Evolutionary conservation across 2,329 filamentous ascomycete genomes (phyloP), one percentile per base, ranked within the genome.

Genomic region (Xylariaceae sp.): DNA sequence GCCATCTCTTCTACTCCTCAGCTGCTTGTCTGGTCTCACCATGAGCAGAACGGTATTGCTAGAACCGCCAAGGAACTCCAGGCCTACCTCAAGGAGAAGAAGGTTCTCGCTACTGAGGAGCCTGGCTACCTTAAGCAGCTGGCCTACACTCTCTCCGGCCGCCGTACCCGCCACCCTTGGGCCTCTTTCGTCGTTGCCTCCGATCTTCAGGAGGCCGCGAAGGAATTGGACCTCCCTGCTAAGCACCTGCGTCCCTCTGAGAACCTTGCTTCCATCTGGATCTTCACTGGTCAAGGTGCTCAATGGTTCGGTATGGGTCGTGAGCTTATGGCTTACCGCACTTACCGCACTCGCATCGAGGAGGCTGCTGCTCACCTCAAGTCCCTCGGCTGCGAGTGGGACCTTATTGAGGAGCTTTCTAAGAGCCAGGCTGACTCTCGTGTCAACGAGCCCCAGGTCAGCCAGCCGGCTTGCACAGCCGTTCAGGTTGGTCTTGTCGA

Each of bases 261-360:
- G 5, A 53, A 55, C 22, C 50, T 58, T 21, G 29, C 48, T 2
- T 52, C 53, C 5, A 50, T 60, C 2, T 60, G 58, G 44, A 52
- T 62, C 4, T 63, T 63, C 46, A 63, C 59, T 16, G 60, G 59
- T 8, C 60, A 62, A 40, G 60, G 59, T 37, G 58, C 59, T n/a
- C 58, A 62, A 37, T 61, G 57, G 58, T 55, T 56, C 22, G 55
- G 53, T 22, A 65, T 65, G 62, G 62, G 61, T 14, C 54, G 56
- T 14, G 59, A 64, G 35, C 56, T 64, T n/a, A 48, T 57, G 20
- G 50, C 57, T 23, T 60, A 60, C 14, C 47, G 47, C 11, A 57
- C 56, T 5, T 60, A 59, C 39, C 47, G 57, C 43, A 52, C 48
- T 25, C 55, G 56, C 22, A 50, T 60, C 21, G 54, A 57, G 37